A percentile compares a stretch with the other conserved stretches of the same genome.
Evolutionary conservation across 1,139 yeast species (phyloP).

Genomic region (Geotrichum siamense): DNA sequence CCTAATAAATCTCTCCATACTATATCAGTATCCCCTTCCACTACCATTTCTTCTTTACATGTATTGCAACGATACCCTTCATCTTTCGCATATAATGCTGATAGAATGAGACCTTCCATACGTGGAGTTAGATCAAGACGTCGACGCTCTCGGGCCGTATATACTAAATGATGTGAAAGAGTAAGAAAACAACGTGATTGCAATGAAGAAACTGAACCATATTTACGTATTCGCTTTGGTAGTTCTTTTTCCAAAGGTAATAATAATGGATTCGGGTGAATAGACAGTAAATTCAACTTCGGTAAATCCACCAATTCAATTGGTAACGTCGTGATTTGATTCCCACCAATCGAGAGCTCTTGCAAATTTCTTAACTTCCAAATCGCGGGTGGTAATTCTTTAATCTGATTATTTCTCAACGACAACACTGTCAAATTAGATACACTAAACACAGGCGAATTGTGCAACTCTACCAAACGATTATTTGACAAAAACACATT

Average conservation of each 20-base stretch:
- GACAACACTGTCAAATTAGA: constrained; percentile 48
- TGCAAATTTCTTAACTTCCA: constrained; percentile 39
- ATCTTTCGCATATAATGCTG: background rate
- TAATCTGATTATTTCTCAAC: constrained; percentile 46
- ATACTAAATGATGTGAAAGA: constrained; percentile 40
- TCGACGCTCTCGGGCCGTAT: constrained; percentile 41
- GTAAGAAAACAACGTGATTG: constrained; percentile 40
- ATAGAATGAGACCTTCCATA: constrained; percentile 38
- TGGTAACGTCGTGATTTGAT: constrained; percentile 48
- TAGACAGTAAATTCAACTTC: constrained; percentile 42
- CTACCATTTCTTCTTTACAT: background rate
- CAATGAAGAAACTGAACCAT: constrained; percentile 35
- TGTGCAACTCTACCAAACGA: constrained; percentile 38
- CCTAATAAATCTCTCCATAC: background rate
- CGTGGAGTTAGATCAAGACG: constrained; percentile 38
- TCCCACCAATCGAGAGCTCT: constrained; percentile 48
- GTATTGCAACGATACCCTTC: background rate
- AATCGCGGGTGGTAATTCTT: constrained; percentile 48
- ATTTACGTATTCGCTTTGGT: constrained; percentile 15
- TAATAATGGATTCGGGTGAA: constrained; percentile 42
- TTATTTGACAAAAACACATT: constrained; percentile 49
- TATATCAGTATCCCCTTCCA: background rate
- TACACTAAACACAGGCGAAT: constrained; percentile 45
- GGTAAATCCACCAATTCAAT: constrained; percentile 45
- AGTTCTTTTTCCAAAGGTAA: constrained; percentile 10